Evolutionary conservation across 305 asterid genomes (phyloP).

Genomic region (Fraxinus sp.): DNA sequence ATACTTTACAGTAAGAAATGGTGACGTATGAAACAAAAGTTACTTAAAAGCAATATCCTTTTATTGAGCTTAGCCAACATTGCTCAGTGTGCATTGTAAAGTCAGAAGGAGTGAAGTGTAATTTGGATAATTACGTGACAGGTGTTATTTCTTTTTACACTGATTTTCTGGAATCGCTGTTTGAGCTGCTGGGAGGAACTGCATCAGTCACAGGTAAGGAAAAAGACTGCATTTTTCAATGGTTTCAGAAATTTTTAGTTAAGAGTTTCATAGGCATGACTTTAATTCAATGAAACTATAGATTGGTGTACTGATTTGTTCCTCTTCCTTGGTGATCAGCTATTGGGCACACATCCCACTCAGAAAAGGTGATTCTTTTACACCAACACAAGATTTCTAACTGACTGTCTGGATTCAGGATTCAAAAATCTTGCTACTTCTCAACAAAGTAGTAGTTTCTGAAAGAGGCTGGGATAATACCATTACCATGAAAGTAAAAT

Average conservation of each 20-base stretch:
- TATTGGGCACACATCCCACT: conserved; percentile 67
- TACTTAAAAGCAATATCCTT: neutral
- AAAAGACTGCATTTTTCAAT: conserved; percentile 1
- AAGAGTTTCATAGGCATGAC: neutral
- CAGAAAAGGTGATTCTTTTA: conserved; percentile 53
- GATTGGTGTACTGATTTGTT: conserved; percentile 29
- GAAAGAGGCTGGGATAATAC: neutral
- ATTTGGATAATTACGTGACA: conserved; percentile 32
- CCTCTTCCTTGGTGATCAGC: conserved; percentile 45
- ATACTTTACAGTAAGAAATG: neutral
- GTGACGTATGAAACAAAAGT: neutral
- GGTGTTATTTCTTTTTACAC: conserved; percentile 83
- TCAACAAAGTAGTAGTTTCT: neutral
- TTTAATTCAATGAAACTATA: conserved; percentile 11
- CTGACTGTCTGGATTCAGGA: neutral
- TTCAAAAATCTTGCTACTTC: neutral
- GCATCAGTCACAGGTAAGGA: conserved; percentile 77
- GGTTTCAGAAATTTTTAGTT: neutral
- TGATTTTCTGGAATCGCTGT: conserved; percentile 66
- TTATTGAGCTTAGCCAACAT: neutral
- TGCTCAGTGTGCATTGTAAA: neutral
- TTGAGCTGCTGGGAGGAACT: conserved; percentile 63
- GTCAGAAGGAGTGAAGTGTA: neutral
- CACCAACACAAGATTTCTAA: neutral
- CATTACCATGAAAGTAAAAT: neutral